Percentiles rank a stretch among this genome's conserved stretches.
Evolutionary conservation across 2,329 filamentous ascomycete species (phyloP).

Genomic region (Pleomassaria siparia): DNA sequence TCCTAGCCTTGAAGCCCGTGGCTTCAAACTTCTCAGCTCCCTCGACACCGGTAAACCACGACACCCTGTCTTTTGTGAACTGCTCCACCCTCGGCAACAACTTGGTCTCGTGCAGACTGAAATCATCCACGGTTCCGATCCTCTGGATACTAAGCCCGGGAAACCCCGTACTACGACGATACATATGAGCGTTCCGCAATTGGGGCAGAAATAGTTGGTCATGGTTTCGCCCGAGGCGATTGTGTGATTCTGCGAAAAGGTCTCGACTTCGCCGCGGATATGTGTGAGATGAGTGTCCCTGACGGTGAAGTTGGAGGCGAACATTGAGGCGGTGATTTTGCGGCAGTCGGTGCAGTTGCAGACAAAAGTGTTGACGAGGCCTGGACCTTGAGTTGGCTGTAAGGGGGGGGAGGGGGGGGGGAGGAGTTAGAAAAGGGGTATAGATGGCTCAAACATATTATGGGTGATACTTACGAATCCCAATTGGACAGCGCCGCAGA

Average conservation of each 20-base stretch:
- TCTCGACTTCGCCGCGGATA: constrained; percentile 51
- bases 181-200: constrained; percentile 65
- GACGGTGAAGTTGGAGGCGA: constrained; percentile 59
- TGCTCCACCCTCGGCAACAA: constrained; percentile 57
- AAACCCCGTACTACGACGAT: constrained; percentile 50
- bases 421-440: background rate
- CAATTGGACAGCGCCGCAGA: constrained; percentile 32
- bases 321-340: constrained; percentile 64
- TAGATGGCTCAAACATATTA: too few species aligned
- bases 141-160: constrained; percentile 54
- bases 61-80: constrained; percentile 55
- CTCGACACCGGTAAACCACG: constrained; percentile 49
- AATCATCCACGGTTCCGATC: constrained; percentile 65
- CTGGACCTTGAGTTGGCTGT: constrained; percentile 50
- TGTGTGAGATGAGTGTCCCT: constrained; percentile 50
- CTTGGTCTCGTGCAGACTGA: constrained; percentile 57
- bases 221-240: constrained; percentile 53
- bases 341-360: constrained; percentile 65
- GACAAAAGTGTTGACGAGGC: constrained; percentile 55
- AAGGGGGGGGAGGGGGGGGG: background rate
- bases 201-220: constrained; percentile 63
- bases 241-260: constrained; percentile 43
- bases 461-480: constrained; percentile 17
- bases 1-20: background rate
- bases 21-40: constrained; percentile 21